Evolutionary conservation across 495 filamentous ascomycete species (phyloP).

Genomic region (Terfezia claveryi): DNA sequence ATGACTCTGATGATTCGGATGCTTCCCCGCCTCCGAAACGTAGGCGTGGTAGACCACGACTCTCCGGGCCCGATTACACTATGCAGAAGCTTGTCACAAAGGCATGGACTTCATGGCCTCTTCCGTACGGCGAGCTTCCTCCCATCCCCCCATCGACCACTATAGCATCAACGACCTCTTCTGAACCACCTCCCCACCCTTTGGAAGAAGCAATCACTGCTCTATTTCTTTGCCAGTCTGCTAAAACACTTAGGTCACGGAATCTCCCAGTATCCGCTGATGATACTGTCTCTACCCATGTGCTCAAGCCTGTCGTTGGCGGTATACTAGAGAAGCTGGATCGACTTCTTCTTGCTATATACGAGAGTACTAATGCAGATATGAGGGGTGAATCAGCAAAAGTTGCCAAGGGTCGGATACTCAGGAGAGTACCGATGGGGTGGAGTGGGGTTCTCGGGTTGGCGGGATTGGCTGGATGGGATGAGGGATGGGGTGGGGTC

Average conservation of each 20-base stretch:
- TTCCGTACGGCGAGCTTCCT: not conserved
- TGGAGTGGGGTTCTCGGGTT: not conserved
- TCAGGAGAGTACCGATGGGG: not conserved
- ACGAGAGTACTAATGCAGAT: not conserved
- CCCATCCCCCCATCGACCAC: not conserved
- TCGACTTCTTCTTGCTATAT: not conserved
- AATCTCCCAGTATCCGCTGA: not conserved
- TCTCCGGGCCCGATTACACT: no score
- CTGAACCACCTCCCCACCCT: not conserved
- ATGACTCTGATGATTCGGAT: no score
- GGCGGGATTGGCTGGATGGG: not conserved
- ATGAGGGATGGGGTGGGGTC: not conserved
- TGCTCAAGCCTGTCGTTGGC: not conserved
- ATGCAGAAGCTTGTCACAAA: not conserved
- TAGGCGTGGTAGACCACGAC: no score
- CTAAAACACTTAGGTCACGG: not conserved
- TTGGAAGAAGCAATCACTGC: not conserved
- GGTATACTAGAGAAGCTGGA: not conserved
- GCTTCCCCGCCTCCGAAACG: not conserved
- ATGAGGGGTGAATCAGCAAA: not conserved
- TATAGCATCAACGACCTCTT: not conserved
- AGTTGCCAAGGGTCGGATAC: not conserved
- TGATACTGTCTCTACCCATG: not conserved
- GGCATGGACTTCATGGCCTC: not conserved
- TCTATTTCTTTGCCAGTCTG: not conserved